Evolutionary conservation across 2,329 filamentous ascomycete genomes (phyloP), one percentile per base, ranked within the genome.

Genomic region (Penicillium psychrosexuale): DNA sequence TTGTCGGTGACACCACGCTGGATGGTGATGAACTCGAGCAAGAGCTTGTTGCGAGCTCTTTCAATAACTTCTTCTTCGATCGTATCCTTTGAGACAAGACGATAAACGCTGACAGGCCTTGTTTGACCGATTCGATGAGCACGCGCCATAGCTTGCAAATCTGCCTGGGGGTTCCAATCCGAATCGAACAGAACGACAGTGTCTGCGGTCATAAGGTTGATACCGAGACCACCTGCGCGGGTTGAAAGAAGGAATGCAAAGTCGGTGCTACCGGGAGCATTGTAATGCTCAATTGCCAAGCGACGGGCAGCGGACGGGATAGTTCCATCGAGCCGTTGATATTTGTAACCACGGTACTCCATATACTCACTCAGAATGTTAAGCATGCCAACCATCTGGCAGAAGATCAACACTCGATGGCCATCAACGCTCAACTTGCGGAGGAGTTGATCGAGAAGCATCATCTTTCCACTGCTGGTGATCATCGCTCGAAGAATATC

Each of bases 351-450:
- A 59, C 94, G 88, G 50, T 94, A 83, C 48, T 91, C 89, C 61
- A 97, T 84, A 70, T 99, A 99, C 67, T 99, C 93, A 43, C 91
- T 90, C 1, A 99, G 81, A 50, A 99, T 94, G 68, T 99, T 92
- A 22, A 99, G 83, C 89, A 99, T 97, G 70, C 91, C 95, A 34
- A 99, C 95, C 94, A 99, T 99, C 71, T 99, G 94, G 72, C 93
- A 97, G 79, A 99, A 99, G 61, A 99, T 97, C 60, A 99, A 78
- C 12, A 99, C 95, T 51, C 94, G 90, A 74, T 99, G 94, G 45
- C 90, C 91, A 68, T 99, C 94, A 63, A 88, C 90, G 72, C 89
- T 96, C 62, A 99, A 78, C 75, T 99, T 99, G 6, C 89, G 88
- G 11, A 99, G 82, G n/a, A 99, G 85, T 70, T 92, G 91, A 66